Conservation (phyloP, 192 early-diverging fungal genomes). For the Backusella parvicylindrica region DNA sequence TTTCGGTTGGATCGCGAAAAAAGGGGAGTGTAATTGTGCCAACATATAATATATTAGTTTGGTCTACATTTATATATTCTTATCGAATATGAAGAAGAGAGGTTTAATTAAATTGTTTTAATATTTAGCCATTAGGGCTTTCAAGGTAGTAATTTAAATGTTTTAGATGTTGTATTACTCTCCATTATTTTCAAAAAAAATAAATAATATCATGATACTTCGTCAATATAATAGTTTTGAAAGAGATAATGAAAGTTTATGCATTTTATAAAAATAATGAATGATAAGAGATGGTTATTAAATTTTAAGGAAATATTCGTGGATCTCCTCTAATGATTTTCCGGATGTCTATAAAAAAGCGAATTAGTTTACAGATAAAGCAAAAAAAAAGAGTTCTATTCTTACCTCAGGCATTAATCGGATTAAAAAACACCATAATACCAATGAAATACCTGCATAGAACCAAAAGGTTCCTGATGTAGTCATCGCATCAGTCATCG, state of each 20-base stretch:
- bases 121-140: background rate
- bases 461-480: slow-evolving; percentile 51
- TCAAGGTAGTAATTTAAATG: background rate
- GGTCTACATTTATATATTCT: no score
- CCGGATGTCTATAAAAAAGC: slow-evolving; percentile 29
- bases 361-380: background rate
- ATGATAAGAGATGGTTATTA: background rate
- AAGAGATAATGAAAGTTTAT: background rate
- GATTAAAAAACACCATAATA: slow-evolving; percentile 45
- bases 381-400: background rate
- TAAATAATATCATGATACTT: background rate
- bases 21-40: no score
- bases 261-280: background rate
- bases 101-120: no score
- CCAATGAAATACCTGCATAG: slow-evolving; percentile 40
- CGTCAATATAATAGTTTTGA: background rate
- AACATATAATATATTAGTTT: no score
- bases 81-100: no score
- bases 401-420: slow-evolving; percentile 43
- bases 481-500: slow-evolving; percentile 47
- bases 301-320: slow-evolving; percentile 35
- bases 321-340: slow-evolving; percentile 41
- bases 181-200: no score
- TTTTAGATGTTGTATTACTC: background rate
- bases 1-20: no score